These are phyloP conservation scores for Patellifolia procumbens DNA, from an alignment of 179 eudicot genomes.

Conservation along the genomic window DNA sequence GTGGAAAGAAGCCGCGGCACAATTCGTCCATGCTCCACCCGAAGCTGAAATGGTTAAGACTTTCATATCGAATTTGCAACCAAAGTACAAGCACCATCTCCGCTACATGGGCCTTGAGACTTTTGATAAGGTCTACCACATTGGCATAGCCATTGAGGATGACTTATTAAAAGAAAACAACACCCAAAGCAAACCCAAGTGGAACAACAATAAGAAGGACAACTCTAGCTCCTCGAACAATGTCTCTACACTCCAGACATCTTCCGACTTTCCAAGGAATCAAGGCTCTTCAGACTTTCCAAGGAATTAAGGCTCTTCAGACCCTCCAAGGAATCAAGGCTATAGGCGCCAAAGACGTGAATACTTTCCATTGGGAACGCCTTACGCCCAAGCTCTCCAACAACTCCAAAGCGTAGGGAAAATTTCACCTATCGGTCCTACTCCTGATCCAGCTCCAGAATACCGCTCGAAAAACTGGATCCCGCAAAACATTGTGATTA, in stretches of 20 bases:
- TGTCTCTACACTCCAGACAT: background rate
- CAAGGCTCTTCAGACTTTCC: background rate
- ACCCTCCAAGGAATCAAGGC: background rate
- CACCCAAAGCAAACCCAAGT: background rate
- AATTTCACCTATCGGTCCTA: too few species aligned
- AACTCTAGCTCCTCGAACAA: background rate
- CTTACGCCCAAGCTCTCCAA: too few species aligned
- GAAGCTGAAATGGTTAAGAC: background rate
- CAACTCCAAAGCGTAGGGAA: too few species aligned
- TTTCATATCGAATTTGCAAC: background rate
- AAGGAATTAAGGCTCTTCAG: background rate
- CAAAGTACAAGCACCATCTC: background rate
- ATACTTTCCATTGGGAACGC: too few species aligned
- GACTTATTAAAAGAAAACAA: background rate
- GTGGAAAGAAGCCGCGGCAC: background rate
- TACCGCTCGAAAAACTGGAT: too few species aligned
- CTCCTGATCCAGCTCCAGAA: too few species aligned
- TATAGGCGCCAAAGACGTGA: too few species aligned
- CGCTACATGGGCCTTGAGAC: background rate
- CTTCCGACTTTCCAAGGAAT: background rate
- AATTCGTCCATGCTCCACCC: background rate
- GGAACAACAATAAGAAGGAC: background rate
- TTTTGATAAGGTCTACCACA: background rate
- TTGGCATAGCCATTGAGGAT: background rate
- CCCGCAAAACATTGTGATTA: too few species aligned